A percentile compares a stretch with the other conserved stretches of the same genome.
Evolutionary conservation across 1,139 yeast species (phyloP).

Genomic region (Candida smagusa): DNA sequence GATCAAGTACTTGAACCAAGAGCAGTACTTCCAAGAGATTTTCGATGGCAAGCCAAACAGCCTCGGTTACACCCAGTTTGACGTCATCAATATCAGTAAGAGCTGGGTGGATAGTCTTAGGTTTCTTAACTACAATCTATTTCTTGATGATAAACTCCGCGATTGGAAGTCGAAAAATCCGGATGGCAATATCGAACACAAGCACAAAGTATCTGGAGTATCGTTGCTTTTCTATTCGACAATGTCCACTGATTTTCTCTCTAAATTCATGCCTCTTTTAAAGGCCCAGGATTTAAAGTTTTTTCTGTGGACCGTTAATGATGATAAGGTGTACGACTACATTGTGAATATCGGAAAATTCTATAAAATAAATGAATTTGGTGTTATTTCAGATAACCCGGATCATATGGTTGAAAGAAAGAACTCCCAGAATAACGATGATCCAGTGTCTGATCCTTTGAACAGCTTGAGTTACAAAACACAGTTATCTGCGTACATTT

Average conservation of each 20-base stretch:
- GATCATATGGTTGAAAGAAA: slow-evolving; percentile 28
- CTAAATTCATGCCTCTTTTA: slow-evolving; percentile 36
- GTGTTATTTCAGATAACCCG: slow-evolving; percentile 64
- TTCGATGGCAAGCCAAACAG: slow-evolving; percentile 11
- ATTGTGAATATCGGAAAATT: slow-evolving; percentile 25
- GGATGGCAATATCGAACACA: slow-evolving; percentile 14
- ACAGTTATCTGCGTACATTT: no score
- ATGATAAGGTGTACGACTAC: slow-evolving; percentile 45
- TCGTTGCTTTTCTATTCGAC: slow-evolving; percentile 39
- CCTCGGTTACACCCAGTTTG: slow-evolving; percentile 27
- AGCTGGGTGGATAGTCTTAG: slow-evolving; percentile 34
- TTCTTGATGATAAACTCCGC: slow-evolving; percentile 23
- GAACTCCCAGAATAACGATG: not conserved
- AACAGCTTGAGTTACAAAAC: no score
- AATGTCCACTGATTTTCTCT: slow-evolving; percentile 37
- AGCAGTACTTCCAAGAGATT: slow-evolving; percentile 30
- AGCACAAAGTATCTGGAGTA: slow-evolving; percentile 35
- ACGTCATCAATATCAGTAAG: slow-evolving; percentile 35
- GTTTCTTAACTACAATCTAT: slow-evolving; percentile 36
- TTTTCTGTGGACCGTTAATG: slow-evolving; percentile 84
- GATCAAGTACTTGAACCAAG: slow-evolving; percentile 50
- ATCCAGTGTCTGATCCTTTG: no score
- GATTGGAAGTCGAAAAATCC: slow-evolving; percentile 5
- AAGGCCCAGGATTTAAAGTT: slow-evolving; percentile 47
- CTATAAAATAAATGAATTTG: slow-evolving; percentile 36